Conservation (phyloP, 2,329 filamentous ascomycete genomes). For the Ophiocordyceps australis region DNA sequence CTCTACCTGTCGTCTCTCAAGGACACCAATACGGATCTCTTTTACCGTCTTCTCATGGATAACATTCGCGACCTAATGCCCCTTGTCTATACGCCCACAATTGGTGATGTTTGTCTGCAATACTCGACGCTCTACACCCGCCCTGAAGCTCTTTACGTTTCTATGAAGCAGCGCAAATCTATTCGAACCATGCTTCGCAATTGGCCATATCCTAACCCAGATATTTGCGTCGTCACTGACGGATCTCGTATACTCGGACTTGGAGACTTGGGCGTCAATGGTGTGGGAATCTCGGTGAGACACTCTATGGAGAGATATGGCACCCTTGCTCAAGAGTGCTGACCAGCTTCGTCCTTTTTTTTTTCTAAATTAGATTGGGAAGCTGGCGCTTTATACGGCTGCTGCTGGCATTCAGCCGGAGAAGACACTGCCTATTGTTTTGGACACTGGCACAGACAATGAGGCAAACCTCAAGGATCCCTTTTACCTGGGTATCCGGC, state of each 20-base stretch:
- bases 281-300: constrained; percentile 83
- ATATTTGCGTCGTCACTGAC: constrained; percentile 94
- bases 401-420: constrained; percentile 86
- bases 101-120: constrained; percentile 89
- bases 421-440: constrained; percentile 58
- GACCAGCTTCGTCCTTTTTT: constrained; percentile 4
- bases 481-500: constrained; percentile 78
- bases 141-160: constrained; percentile 91
- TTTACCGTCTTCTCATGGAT: constrained; percentile 66
- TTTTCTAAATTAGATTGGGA: no score
- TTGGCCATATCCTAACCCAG: constrained; percentile 77
- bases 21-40: constrained; percentile 60
- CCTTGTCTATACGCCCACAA: constrained; percentile 73
- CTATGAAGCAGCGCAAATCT: constrained; percentile 82
- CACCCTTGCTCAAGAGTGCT: neutral
- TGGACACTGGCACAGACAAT: constrained; percentile 50
- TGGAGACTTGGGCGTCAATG: constrained; percentile 89
- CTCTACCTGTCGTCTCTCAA: constrained; percentile 64
- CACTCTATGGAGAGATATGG: neutral
- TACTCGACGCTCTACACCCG: constrained; percentile 94
- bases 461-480: constrained; percentile 48
- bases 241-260: constrained; percentile 85
- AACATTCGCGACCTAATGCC: constrained; percentile 65
- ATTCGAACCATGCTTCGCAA: constrained; percentile 78
- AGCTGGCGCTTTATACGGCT: constrained; percentile 85